A percentile compares a stretch with the other conserved stretches of the same genome.
phyloP scores from a whole-genome alignment of 1,139 yeast genomes.

The Candida frijolesensis region DNA sequence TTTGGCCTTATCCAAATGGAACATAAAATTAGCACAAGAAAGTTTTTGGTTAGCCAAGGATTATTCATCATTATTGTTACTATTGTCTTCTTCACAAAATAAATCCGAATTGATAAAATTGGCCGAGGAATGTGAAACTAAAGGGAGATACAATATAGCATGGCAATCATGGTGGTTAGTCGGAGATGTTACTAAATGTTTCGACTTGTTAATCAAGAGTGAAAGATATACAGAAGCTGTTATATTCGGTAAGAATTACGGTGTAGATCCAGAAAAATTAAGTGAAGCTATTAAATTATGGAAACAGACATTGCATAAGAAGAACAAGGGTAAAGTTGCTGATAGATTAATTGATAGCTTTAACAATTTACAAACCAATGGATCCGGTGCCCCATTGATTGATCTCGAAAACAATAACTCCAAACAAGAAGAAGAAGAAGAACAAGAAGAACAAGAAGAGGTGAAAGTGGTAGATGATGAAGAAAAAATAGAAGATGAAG shows the following conservation, averaged over 20 bases:
- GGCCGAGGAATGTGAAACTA: constrained; percentile 64
- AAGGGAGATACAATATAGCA: constrained; percentile 86
- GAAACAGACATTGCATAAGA: constrained; percentile 57
- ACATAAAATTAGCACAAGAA: constrained; percentile 77
- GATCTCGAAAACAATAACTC: constrained; percentile 27
- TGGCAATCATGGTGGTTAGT: constrained; percentile 90
- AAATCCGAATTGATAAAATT: constrained; percentile 57
- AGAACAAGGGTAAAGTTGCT: constrained; percentile 61
- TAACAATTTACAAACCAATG: constrained; percentile 25
- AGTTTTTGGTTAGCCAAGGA: constrained; percentile 83
- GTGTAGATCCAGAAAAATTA: constrained; percentile 41
- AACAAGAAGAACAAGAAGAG: constrained; percentile 19
- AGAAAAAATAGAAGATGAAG: constrained; percentile 16
- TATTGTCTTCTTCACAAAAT: constrained; percentile 83
- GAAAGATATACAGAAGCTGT: constrained; percentile 86
- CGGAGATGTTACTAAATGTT: constrained; percentile 68
- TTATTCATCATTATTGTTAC: constrained; percentile 74
- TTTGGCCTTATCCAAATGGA: constrained; percentile 75
- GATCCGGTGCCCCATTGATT: constrained; percentile 26
- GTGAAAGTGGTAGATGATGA: constrained; percentile 18
- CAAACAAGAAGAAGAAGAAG: constrained; percentile 20
- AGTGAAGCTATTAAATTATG: constrained; percentile 56
- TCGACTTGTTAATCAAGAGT: constrained; percentile 66
- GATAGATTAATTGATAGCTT: constrained; percentile 55
- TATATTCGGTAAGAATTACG: constrained; percentile 75